Evolutionary conservation across 192 early-diverging fungal species (phyloP), one percentile per base, ranked within the genome.

Genomic region (Entomortierella beljakovae): DNA sequence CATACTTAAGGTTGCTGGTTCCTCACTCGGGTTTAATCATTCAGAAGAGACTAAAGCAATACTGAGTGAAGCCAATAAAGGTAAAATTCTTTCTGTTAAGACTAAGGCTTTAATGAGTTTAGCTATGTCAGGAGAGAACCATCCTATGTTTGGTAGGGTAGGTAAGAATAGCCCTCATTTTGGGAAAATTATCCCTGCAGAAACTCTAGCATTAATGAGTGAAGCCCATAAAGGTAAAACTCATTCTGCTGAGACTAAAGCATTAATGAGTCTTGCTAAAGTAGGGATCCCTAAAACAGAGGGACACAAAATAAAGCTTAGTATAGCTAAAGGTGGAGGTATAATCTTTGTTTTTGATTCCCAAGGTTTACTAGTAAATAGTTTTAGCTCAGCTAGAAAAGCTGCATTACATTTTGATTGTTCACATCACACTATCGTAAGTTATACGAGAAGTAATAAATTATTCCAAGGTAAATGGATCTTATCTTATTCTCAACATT

Each of bases 311-410:
- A 16, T 10, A 10, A 38, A 38, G 20, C 6, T 53, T 53, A 18
- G 51, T 56, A 6, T 46, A 46, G 15, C 11, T 15, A 4, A 16
- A 46, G 3, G 22, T 23, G 40, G 58, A 23, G 28, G n/a, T 6
- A 35, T 7, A 60, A 26, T 46, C 23, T 58, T 37, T 58, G 57
- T 58, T 22, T 58, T 37, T 58, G 34, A 61, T 61, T 46, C 18
- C 20, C 13, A 42, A 28, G 23, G 42, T 61, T 26, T 16, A 61
- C 42, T 10, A 26, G 29, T 42, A 46, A 61, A 61, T 23, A 46
- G 26, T 26, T 42, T 48, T 61, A 7, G 20, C 48, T 61, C 59
- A 46, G 16, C n/a, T 38, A 61, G 16, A 28, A 18, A n/a, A n/a
- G n/a, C n/a, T n/a, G n/a, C n/a, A n/a, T n/a, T n/a, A n/a, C n/a